phyloP scores from a whole-genome alignment of 495 filamentous ascomycete genomes.

The Podospora pseudopauciseta region DNA sequence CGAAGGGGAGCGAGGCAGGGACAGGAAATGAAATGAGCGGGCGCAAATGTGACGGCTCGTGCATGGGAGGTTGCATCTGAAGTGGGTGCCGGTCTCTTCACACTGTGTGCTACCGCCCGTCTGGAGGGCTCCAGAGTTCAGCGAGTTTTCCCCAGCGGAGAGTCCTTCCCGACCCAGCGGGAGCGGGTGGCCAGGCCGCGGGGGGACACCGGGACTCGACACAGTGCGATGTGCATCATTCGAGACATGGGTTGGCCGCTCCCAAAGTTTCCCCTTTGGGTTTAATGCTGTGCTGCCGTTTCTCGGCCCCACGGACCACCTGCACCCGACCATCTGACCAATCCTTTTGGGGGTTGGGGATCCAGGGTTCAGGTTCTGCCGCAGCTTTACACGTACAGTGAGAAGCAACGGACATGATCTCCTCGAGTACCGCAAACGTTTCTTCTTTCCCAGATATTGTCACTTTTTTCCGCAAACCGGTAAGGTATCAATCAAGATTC shows the following conservation, averaged over 20 bases:
- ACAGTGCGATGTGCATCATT: slow-evolving; percentile 16
- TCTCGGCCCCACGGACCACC: slow-evolving; percentile 19
- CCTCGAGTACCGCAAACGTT: slow-evolving; percentile 3
- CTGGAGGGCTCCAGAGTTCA: neutral
- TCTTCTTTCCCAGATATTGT: neutral
- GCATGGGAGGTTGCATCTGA: slow-evolving; percentile 27
- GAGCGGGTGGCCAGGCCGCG: slow-evolving; percentile 10
- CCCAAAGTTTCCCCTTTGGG: slow-evolving; percentile 21
- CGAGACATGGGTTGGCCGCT: slow-evolving; percentile 1
- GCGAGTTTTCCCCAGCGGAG: slow-evolving; percentile 5
- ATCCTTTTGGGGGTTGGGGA: slow-evolving; percentile 12
- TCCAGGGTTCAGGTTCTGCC: slow-evolving; percentile 34
- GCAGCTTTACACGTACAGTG: neutral
- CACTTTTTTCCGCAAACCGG: neutral
- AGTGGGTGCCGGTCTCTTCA: slow-evolving; percentile 22
- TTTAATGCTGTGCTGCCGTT: slow-evolving; percentile 15
- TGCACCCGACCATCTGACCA: slow-evolving; percentile 15
- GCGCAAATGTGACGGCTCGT: slow-evolving; percentile 24
- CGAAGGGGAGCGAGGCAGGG: slow-evolving; percentile 14
- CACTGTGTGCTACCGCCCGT: slow-evolving; percentile 3
- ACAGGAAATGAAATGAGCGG: slow-evolving; percentile 27
- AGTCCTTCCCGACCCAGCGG: slow-evolving; percentile 26
- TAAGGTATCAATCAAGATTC: no score
- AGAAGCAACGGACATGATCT: neutral
- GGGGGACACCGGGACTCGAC: neutral